Percentiles rank a stretch among this genome's conserved stretches.
Evolutionary conservation across 1,284 basidiomycete genomes (phyloP).

Genomic region (Somion occarium): DNA sequence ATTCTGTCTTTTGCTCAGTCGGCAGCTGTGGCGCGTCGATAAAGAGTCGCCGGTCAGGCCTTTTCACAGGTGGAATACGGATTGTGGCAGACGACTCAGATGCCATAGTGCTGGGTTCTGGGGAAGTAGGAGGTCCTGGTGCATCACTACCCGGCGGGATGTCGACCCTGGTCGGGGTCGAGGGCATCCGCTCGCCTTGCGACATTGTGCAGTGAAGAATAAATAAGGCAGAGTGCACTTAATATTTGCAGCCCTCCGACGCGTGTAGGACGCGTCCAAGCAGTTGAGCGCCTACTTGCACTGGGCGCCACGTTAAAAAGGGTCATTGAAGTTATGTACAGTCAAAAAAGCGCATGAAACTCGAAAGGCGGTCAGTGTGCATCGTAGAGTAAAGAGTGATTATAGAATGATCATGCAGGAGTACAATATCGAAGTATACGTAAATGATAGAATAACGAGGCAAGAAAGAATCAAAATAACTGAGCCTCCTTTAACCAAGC

Average conservation of each 20-base stretch:
- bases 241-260: neutral
- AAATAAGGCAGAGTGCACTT: neutral
- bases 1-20: slow-evolving; percentile 13
- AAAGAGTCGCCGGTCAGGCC: slow-evolving; percentile 3
- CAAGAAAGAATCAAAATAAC: slow-evolving; percentile 5
- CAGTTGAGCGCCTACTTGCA: no score
- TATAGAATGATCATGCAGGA: no score
- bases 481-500: slow-evolving; percentile 38
- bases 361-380: no score
- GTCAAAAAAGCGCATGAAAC: no score
- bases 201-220: slow-evolving; percentile 1
- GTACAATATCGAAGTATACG: neutral
- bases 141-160: slow-evolving; percentile 1
- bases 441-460: neutral
- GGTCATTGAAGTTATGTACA: no score
- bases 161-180: neutral
- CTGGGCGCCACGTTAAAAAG: no score
- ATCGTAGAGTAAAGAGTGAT: no score
- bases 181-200: neutral
- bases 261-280: slow-evolving; percentile 2
- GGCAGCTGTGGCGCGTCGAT: slow-evolving; percentile 17
- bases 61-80: neutral
- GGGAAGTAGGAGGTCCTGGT: slow-evolving; percentile 7
- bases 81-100: neutral
- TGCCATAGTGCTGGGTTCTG: neutral